Conservation (phyloP, 192 early-diverging fungal species). For the Chytriomyces sp. region DNA sequence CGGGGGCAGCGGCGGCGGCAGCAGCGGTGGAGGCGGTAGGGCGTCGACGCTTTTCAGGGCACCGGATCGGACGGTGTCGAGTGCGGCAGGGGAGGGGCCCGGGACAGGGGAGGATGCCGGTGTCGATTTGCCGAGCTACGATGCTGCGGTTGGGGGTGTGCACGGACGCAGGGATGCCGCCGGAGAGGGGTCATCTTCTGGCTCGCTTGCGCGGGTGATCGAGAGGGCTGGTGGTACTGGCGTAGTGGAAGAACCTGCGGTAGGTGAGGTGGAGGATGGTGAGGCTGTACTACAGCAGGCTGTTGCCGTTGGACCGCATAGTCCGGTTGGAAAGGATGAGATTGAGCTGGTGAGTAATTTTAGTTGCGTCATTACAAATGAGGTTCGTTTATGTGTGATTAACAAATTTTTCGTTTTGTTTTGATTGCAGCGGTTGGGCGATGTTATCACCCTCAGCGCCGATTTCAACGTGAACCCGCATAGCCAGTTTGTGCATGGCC, state of each 20-base stretch:
- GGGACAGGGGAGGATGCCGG: neutral
- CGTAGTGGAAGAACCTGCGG: neutral
- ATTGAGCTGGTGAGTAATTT: conserved; percentile 27
- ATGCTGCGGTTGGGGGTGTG: no score
- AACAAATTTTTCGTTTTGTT: conserved; percentile 13
- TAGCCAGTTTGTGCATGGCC: conserved; percentile 11
- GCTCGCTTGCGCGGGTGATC: no score
- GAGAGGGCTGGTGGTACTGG: neutral
- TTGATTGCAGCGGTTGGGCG: conserved; percentile 1
- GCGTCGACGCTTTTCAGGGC: conserved; percentile 11
- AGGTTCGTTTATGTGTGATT: neutral
- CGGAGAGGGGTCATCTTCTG: no score
- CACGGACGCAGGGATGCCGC: neutral
- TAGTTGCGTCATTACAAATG: neutral
- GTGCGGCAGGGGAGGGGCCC: neutral
- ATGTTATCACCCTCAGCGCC: neutral
- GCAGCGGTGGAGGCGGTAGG: neutral
- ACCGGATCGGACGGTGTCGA: conserved; percentile 19
- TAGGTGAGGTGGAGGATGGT: neutral
- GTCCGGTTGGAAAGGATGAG: conserved; percentile 33
- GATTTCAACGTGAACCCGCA: conserved; percentile 6
- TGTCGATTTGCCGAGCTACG: conserved; percentile 21
- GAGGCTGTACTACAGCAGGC: conserved; percentile 2
- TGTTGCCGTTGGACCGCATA: conserved; percentile 7
- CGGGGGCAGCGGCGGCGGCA: no score